Base-by-base conservation (phyloP, 805 yeast species). In the Candida ortonii region DNA sequence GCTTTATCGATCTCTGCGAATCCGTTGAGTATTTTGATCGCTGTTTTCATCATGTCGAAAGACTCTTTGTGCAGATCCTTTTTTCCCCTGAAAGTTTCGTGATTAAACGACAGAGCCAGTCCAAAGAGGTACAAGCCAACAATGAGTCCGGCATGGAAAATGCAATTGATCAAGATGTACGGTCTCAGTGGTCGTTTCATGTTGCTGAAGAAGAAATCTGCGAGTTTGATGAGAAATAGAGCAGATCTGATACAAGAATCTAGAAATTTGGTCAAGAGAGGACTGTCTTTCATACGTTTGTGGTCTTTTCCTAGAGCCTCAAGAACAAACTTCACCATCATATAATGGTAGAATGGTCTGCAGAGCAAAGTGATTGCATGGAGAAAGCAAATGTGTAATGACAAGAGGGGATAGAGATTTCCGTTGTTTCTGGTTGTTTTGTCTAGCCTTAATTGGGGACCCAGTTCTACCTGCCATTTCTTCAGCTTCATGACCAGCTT, bases 331-430 rank as follows among this genome's bases (percentile, higher is more conserved):
- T 31, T 46, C 36, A 12, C 28, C 19, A 60, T 50, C 22, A 52
- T 37, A 40, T 56, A 64, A 44, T 65, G 59, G 48, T 64, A 65
- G 37, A 67, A 67, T 5, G 74, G 72, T 13, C 69, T 52, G 23
- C 68, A 52, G n/a, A 69, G 47, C 19, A 68, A 38, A 25, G 63
- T 50, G 10, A 65, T 56, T 0, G 63, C 64, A 39, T 56, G 57
- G n/a, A 67, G 46, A 25, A 66, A 62, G 9, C 57, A 50, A 5
- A 65, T 47, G 44, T 68, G 68, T 3, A 64, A 51, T 7, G 63
- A 36, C 18, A 64, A 44, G 6, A 57, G 43, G 19, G 55, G 49
- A 23, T 44, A 46, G 34, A 53, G 50, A 3, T 47, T 23, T 39
- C 47, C 24, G 33, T 36, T 24, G 30, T 39, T 26, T 18, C 39